Conservation (phyloP, 768 basidiomycete species). For the Tremella fuciformis region DNA sequence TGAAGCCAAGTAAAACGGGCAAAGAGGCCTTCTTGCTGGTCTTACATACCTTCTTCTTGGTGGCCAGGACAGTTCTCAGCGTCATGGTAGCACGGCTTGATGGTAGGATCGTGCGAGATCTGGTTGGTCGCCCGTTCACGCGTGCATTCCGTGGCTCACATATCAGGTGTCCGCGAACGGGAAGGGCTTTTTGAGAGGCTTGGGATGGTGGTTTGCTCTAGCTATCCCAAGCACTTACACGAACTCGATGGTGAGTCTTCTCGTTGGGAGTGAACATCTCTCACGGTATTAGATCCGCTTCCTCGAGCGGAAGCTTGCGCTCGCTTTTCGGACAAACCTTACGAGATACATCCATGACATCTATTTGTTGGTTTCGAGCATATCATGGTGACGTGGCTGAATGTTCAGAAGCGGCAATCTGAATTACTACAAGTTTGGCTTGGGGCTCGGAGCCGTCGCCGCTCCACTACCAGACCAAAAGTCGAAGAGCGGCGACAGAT, state of each 20-base stretch:
- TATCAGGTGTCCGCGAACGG: conserved; percentile 73
- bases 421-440: conserved; percentile 54
- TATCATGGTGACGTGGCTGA: not conserved
- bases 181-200: conserved; percentile 72
- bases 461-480: conserved; percentile 16
- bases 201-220: conserved; percentile 83
- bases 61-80: conserved; percentile 80
- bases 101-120: conserved; percentile 79
- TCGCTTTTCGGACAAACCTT: conserved; percentile 76
- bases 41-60: conserved; percentile 78
- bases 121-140: conserved; percentile 57
- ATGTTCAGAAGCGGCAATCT: conserved; percentile 48
- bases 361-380: conserved; percentile 72
- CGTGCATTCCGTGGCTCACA: not conserved
- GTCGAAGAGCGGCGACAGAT: conserved; percentile 12
- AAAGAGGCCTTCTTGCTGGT: conserved; percentile 72
- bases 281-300: conserved; percentile 66
- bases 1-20: conserved; percentile 35
- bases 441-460: conserved; percentile 43
- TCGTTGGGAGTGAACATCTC: conserved; percentile 15
- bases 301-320: conserved; percentile 78
- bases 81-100: conserved; percentile 84
- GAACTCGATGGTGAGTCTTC: conserved; percentile 73
- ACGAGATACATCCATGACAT: conserved; percentile 89
- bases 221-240: conserved; percentile 93